Conservation (phyloP, 2,329 filamentous ascomycete genomes). For the Diaporthe vexans region DNA sequence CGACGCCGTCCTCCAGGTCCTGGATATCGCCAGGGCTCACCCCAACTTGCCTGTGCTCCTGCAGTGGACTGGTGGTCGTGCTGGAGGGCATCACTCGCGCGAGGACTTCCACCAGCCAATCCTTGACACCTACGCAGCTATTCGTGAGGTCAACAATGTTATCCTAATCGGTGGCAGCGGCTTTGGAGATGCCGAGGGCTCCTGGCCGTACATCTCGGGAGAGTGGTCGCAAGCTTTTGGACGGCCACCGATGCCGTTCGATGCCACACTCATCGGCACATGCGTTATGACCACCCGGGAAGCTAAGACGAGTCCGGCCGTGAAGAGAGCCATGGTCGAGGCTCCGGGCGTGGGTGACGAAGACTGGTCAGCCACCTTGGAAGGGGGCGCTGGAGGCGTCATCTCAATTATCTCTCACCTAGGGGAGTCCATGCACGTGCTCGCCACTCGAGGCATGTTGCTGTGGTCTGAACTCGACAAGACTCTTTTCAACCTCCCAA, state of each 20-base stretch:
- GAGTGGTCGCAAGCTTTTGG: constrained; percentile 58
- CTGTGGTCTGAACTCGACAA: constrained; percentile 55
- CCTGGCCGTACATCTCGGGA: constrained; percentile 61
- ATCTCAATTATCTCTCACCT: constrained; percentile 52
- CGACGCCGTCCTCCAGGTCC: constrained; percentile 59
- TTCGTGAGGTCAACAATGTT: constrained; percentile 60
- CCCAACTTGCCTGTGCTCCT: constrained; percentile 59
- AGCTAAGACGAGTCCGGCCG: constrained; percentile 57
- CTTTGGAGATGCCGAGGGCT: constrained; percentile 61
- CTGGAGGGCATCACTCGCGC: constrained; percentile 63
- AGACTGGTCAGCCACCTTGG: constrained; percentile 59
- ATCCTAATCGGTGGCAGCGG: constrained; percentile 62
- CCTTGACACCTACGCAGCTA: constrained; percentile 58
- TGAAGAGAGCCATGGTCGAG: constrained; percentile 60
- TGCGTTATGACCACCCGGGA: constrained; percentile 63
- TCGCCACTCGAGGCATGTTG: constrained; percentile 54
- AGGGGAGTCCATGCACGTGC: constrained; percentile 56
- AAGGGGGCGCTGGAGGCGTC: constrained; percentile 49
- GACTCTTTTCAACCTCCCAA: constrained; percentile 48
- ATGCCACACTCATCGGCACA: constrained; percentile 61
- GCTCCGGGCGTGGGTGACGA: constrained; percentile 57
- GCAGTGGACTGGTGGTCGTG: constrained; percentile 65
- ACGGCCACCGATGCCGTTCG: constrained; percentile 61
- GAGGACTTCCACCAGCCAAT: constrained; percentile 65
- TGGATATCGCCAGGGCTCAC: constrained; percentile 62